Evolutionary conservation across 2,329 filamentous ascomycete species (phyloP).

Genomic region (Colletotrichum cordylinicola): DNA sequence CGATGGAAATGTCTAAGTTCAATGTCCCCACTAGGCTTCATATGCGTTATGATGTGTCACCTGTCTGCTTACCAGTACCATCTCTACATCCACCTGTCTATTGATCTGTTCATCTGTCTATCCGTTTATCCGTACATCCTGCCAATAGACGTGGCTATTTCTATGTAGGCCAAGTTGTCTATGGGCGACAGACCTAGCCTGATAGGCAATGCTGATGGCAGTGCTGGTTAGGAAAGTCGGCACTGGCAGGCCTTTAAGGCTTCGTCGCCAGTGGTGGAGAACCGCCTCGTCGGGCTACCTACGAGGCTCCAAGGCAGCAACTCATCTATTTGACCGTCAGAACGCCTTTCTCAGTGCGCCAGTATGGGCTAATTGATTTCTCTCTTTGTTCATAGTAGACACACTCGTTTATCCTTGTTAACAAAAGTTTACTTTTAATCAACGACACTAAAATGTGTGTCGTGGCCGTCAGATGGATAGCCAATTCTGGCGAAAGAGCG

Average conservation of each 20-base stretch:
- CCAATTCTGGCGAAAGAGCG: not conserved
- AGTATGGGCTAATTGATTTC: not conserved
- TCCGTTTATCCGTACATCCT: no score
- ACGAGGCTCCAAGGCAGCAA: no score
- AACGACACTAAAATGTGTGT: not conserved
- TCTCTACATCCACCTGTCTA: not conserved
- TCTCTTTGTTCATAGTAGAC: not conserved
- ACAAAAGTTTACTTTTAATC: not conserved
- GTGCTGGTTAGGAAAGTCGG: no score
- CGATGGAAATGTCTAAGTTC: not conserved
- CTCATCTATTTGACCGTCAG: no score
- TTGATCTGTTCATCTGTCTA: no score
- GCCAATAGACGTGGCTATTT: no score
- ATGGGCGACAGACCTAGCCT: no score
- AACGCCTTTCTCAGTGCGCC: not conserved
- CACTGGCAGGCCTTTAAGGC: no score
- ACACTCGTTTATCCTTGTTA: fast-evolving
- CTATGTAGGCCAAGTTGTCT: no score
- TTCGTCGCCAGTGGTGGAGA: no score
- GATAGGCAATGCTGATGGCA: no score
- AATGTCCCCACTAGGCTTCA: not conserved
- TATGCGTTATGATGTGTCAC: not conserved
- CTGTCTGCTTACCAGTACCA: not conserved
- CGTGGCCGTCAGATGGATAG: not conserved
- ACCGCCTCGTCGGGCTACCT: no score